A percentile compares a stretch with the other conserved stretches of the same genome.
Conservation (phyloP, 129 eudicot genomes). For the Erigeron canadensis region DNA sequence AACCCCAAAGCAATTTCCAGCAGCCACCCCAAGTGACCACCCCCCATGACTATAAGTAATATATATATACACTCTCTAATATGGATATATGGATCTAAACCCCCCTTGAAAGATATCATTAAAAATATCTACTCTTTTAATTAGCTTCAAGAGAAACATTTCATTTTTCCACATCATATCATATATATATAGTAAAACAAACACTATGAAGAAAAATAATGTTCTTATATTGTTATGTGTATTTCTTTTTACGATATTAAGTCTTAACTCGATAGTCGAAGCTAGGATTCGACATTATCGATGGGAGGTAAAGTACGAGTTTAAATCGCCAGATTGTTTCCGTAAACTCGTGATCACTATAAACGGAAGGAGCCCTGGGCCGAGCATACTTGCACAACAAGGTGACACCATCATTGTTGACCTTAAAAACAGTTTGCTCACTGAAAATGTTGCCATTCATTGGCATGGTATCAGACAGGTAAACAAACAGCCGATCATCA, state of each 20-base stretch:
- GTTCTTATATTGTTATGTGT: slow-evolving; percentile 1
- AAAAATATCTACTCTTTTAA: no score
- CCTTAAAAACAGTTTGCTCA: slow-evolving; percentile 66
- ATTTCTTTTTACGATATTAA: slow-evolving; percentile 26
- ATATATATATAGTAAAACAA: no score
- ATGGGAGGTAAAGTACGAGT: slow-evolving; percentile 88
- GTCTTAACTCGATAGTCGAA: slow-evolving; percentile 34
- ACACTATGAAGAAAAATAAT: neutral
- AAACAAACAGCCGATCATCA: neutral
- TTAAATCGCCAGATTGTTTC: slow-evolving; percentile 73
- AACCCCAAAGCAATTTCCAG: slow-evolving; percentile 25
- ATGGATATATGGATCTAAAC: neutral
- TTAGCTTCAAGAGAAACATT: neutral
- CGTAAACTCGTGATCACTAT: slow-evolving; percentile 56
- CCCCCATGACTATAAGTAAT: no score
- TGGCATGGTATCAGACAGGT: slow-evolving; percentile 99
- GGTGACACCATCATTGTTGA: slow-evolving; percentile 76
- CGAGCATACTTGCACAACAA: slow-evolving; percentile 57
- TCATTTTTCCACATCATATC: neutral
- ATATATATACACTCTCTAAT: neutral
- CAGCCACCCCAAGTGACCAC: neutral
- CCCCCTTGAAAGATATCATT: neutral
- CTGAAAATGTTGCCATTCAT: slow-evolving; percentile 82
- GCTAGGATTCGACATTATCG: slow-evolving; percentile 52
- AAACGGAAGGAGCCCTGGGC: slow-evolving; percentile 80